A percentile compares a stretch with the other conserved stretches of the same genome.
These are phyloP conservation scores for Xylaria sp. DNA, from an alignment of 2,329 filamentous ascomycete species.

Conservation along the genomic window DNA sequence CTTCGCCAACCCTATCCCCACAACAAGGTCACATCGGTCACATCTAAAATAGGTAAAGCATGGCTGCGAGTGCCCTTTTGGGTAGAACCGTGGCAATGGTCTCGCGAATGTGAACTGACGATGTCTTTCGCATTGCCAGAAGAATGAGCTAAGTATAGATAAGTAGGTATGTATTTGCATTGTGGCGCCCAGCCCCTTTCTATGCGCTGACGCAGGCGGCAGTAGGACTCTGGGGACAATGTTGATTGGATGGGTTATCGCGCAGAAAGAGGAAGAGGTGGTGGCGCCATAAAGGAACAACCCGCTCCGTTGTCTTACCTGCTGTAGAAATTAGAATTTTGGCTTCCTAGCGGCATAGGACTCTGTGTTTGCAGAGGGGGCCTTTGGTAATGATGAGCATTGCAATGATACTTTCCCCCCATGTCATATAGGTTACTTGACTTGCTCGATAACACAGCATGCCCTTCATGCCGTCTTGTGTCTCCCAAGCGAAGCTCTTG, in stretches of 20 bases:
- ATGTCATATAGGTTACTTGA: not conserved
- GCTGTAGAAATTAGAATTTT: constrained; percentile 14
- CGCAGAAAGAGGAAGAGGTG: constrained; percentile 30
- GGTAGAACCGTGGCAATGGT: not conserved
- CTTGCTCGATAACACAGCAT: not conserved
- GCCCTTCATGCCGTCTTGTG: not conserved
- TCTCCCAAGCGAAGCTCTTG: not conserved
- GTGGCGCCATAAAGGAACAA: constrained; percentile 38
- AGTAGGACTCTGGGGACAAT: constrained; percentile 30
- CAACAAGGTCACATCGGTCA: not conserved
- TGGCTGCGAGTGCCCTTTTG: not conserved
- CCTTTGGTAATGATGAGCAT: not conserved
- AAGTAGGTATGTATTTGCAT: constrained; percentile 33
- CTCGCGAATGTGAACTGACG: constrained; percentile 5
- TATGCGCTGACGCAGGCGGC: constrained; percentile 41
- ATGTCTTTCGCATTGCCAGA: constrained; percentile 3
- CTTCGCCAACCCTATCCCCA: not conserved
- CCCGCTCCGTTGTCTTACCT: constrained; percentile 28
- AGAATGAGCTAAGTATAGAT: constrained; percentile 25
- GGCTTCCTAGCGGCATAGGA: constrained; percentile 4
- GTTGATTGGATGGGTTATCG: constrained; percentile 41
- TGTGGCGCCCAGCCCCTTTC: constrained; percentile 45
- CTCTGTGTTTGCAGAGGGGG: not conserved
- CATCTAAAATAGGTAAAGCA: not conserved
- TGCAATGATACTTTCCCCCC: not conserved